Conservation (phyloP, 306 rosid genomes). For the Gastrolobium bilobum region DNA sequence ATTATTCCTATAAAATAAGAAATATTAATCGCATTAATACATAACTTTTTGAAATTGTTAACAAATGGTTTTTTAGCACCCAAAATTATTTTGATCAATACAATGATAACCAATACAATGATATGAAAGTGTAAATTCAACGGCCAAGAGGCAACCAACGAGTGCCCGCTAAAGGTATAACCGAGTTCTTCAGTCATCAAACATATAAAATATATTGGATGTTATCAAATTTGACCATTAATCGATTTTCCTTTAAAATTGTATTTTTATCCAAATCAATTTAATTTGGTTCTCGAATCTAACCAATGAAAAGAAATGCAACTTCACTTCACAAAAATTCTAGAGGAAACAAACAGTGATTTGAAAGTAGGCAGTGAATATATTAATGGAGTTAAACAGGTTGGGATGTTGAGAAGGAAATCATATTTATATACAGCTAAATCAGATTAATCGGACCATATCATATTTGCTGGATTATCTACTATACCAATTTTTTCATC, state of each 20-base stretch:
- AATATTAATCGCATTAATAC: no score
- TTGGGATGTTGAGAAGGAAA: conserved; percentile 27
- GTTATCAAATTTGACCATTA: no score
- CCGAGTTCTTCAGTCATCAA: background rate
- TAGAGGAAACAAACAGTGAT: background rate
- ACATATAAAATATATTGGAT: background rate
- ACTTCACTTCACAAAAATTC: background rate
- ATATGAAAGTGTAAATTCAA: background rate
- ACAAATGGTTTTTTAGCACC: background rate
- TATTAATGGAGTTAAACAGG: conserved; percentile 31
- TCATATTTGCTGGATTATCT: no score
- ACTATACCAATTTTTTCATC: no score
- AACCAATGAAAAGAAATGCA: conserved; percentile 47
- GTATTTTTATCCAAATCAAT: no score
- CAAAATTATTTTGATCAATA: no score
- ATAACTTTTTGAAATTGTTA: background rate
- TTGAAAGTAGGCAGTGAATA: background rate
- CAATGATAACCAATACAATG: no score
- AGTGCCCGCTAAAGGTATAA: background rate
- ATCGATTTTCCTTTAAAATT: no score
- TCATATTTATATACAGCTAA: conserved; percentile 56
- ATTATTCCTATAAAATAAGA: no score
- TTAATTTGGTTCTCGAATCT: background rate
- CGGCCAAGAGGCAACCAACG: background rate
- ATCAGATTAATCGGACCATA: background rate